Percentiles rank a stretch among this genome's conserved stretches.
phyloP scores from a whole-genome alignment of 1,139 yeast genomes.

The Taiozyma sp. region DNA sequence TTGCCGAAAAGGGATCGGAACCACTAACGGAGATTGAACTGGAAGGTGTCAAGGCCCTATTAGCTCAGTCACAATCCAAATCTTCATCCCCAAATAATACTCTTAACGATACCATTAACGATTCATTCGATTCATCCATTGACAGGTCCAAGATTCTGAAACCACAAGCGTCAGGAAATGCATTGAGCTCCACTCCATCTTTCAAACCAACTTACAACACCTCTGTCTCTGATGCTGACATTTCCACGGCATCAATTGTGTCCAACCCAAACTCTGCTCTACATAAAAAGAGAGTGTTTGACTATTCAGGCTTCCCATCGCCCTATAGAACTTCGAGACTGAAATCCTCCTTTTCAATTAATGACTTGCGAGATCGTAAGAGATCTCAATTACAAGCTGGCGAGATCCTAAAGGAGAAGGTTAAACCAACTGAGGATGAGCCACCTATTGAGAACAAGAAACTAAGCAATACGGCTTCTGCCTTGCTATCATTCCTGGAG shows the following conservation, averaged over 20 bases:
- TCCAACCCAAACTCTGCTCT: conserved; percentile 16
- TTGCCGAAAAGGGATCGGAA: conserved; percentile 66
- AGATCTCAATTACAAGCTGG: neutral
- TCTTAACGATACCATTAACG: conserved; percentile 1
- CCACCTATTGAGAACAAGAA: conserved; percentile 23
- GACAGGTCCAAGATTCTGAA: conserved; percentile 3
- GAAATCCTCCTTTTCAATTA: conserved; percentile 30
- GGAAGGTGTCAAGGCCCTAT: conserved; percentile 74
- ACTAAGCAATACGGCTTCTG: conserved; percentile 62
- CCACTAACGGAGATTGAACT: conserved; percentile 76
- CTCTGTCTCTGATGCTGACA: conserved; percentile 12
- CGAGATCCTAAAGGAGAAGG: conserved; percentile 2
- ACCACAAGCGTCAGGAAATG: conserved; percentile 1
- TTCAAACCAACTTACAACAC: conserved; percentile 30
- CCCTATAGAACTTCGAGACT: conserved; percentile 51
- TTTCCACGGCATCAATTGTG: conserved; percentile 12
- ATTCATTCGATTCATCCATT: neutral
- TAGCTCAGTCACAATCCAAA: conserved; percentile 25
- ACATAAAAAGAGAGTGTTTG: conserved; percentile 42
- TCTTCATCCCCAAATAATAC: conserved; percentile 1
- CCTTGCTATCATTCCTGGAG: conserved; percentile 60
- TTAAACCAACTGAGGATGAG: conserved; percentile 8
- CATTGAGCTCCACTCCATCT: conserved; percentile 25
- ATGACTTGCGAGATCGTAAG: conserved; percentile 12
- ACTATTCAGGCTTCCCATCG: conserved; percentile 60